Evolutionary conservation across 169 alveolate genomes (phyloP), one percentile per base, ranked within the genome.

Genomic region (Eimeria mitis): DNA sequence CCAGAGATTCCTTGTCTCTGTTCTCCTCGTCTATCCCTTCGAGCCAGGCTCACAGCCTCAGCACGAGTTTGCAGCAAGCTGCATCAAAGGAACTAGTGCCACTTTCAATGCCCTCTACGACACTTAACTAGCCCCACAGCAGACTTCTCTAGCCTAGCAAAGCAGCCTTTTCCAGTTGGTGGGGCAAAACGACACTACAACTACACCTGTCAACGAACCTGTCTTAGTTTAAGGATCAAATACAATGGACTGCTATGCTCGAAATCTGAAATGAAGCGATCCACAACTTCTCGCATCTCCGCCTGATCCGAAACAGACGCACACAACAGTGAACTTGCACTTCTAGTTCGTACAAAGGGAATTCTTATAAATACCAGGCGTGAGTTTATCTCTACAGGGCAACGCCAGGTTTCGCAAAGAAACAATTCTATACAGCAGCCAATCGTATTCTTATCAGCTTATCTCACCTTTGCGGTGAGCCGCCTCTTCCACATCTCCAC

Each of bases 401-500:
- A 25, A 42, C 40, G 4, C 9, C 65, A 47, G 16, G 9, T 1
- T 42, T 14, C 28, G 14, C 11, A 21, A 59, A 7, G 3, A 5
- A 6, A 59, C 5, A 19, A 25, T 16, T 59, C 42, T 37, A 2
- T 54, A 37, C 76, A 79, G 89, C n/a, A 25, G 89, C 89, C 8
- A 49, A 78, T 78, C 13, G n/a, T 78, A 9, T 11, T 21, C 70
- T 47, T 42, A n/a, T 31, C 76, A 37, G 52, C 47, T 56, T 23
- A 21, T 40, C 89, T 31, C 28, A 75, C 95, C 89, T 89, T 70
- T 19, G 90, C 83, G 0, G 89, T 65, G 73, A 91, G 95, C 73
- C 89, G 65, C 90, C 89, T 31, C 91, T 79, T 91, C 95, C 95
- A 91, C 70, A 78, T 59, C 42, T 91, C 95, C 37, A 91, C 95